phyloP scores from a whole-genome alignment of 495 filamentous ascomycete genomes.

The Massariosphaeria phaeospora region DNA sequence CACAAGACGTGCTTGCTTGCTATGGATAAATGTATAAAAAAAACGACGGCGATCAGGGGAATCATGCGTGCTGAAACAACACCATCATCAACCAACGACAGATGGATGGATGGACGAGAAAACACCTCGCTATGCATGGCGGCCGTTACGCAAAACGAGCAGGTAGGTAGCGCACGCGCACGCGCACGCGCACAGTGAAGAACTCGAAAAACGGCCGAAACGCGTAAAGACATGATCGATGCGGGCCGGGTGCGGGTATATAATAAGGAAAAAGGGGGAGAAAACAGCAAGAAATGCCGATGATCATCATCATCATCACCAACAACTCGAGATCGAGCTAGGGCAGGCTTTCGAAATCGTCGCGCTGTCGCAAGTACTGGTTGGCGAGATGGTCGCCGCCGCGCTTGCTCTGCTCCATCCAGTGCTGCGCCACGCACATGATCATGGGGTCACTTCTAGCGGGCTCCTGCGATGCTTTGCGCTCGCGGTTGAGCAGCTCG shows the following conservation, averaged over 20 bases:
- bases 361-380: conserved; percentile 73
- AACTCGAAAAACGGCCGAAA: not conserved
- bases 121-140: conserved; percentile 28
- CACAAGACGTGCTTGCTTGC: no score
- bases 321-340: conserved; percentile 9
- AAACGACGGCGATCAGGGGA: not conserved
- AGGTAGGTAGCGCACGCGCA: no score
- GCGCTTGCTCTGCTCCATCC: conserved; percentile 88
- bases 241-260: conserved; percentile 10
- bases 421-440: conserved; percentile 95
- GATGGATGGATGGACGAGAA: not conserved
- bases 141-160: conserved; percentile 15
- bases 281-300: not conserved
- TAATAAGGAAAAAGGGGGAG: conserved; percentile 2
- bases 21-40: no score
- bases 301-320: not conserved
- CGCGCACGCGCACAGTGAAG: not conserved
- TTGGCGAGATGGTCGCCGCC: conserved; percentile 85
- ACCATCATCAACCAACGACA: no score
- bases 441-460: conserved; percentile 76
- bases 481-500: conserved; percentile 71
- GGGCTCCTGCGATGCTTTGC: conserved; percentile 43
- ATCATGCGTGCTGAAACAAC: conserved; percentile 3
- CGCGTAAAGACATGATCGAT: not conserved
- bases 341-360: conserved; percentile 52